A percentile compares a stretch with the other conserved stretches of the same genome.
Conservation (phyloP, 1,284 basidiomycete species). For the Ustilago crameri region DNA sequence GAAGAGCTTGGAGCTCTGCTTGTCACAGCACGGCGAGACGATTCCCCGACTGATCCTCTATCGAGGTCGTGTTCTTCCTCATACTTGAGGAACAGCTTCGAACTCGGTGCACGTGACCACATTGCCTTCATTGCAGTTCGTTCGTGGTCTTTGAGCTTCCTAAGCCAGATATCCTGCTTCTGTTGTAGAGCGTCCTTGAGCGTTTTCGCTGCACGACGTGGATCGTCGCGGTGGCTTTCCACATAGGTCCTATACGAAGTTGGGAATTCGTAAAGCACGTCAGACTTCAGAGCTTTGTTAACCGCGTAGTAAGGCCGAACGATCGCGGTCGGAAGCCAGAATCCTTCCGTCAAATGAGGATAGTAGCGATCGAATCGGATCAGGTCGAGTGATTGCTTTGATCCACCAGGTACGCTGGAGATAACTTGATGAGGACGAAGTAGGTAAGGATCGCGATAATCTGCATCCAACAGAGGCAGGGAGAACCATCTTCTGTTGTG, state of each 20-base stretch:
- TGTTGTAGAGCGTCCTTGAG: neutral
- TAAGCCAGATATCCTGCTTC: neutral
- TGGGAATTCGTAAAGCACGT: neutral
- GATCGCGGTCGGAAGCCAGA: conserved; percentile 18
- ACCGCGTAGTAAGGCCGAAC: neutral
- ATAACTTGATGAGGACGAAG: neutral
- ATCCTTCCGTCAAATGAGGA: neutral
- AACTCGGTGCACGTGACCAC: neutral
- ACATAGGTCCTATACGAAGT: neutral
- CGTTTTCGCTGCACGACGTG: neutral
- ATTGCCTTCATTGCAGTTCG: neutral
- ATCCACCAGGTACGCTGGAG: neutral
- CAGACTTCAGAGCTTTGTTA: neutral
- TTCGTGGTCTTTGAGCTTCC: neutral
- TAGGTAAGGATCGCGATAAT: neutral
- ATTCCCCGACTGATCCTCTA: too few relatives aligned
- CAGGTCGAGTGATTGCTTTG: conserved; percentile 4
- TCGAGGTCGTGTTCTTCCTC: too few relatives aligned
- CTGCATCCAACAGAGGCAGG: neutral
- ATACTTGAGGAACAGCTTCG: too few relatives aligned
- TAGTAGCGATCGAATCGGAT: conserved; percentile 15
- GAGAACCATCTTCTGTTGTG: neutral
- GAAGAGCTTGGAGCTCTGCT: too few relatives aligned
- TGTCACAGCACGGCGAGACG: too few relatives aligned
- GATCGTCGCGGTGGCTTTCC: neutral